phyloP scores from a whole-genome alignment of 805 yeast genomes.

The Myxozyma mucilagina region DNA sequence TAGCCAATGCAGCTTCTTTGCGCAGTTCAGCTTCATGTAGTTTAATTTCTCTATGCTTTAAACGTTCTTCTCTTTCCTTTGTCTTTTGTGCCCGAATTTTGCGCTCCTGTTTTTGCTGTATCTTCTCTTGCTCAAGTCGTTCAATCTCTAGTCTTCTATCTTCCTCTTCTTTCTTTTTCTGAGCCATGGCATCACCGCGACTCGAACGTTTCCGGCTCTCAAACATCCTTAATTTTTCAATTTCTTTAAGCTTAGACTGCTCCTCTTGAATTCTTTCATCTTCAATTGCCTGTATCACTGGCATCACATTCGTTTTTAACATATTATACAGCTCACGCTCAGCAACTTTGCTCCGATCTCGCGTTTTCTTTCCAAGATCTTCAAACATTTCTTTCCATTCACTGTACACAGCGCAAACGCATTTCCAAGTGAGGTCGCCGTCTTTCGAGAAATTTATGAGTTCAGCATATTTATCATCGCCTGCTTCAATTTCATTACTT shows the following conservation, averaged over 20 bases:
- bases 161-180: constrained; percentile 33
- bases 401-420: constrained; percentile 38
- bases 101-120: constrained; percentile 18
- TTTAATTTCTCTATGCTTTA: constrained; percentile 16
- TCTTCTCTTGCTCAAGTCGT: constrained; percentile 26
- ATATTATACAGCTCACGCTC: constrained; percentile 32
- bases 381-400: constrained; percentile 36
- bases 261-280: constrained; percentile 34
- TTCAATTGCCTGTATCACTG: constrained; percentile 38
- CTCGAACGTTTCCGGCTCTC: constrained; percentile 41
- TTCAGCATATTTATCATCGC: constrained; percentile 9
- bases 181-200: constrained; percentile 37
- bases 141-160: constrained; percentile 26
- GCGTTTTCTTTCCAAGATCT: constrained; percentile 26
- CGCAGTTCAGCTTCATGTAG: constrained; percentile 27
- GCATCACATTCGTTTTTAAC: constrained; percentile 35
- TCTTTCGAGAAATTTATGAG: constrained; percentile 23
- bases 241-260: constrained; percentile 33
- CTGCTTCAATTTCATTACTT: not conserved
- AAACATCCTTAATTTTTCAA: constrained; percentile 34
- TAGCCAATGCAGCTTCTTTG: constrained; percentile 14
- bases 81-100: constrained; percentile 18
- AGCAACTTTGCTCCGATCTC: constrained; percentile 18
- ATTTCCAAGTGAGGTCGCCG: constrained; percentile 36
- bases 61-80: constrained; percentile 21